Conservation (phyloP, 2,329 filamentous ascomycete species). For the Hypoxylon sp. region DNA sequence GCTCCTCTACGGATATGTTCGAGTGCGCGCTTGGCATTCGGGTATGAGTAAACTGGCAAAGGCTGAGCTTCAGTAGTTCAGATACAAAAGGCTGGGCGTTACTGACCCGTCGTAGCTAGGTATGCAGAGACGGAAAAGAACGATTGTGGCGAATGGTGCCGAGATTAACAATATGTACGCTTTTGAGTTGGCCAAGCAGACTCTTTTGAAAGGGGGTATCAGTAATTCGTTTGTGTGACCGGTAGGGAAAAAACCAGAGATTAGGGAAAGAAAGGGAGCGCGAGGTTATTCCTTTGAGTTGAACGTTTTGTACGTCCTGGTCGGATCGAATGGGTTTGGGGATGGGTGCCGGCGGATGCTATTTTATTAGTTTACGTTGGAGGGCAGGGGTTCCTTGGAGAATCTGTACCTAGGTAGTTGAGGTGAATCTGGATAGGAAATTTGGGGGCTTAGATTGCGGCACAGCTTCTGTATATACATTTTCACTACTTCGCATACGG, state of each 20-base stretch:
- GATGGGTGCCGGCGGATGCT: slow-evolving; percentile 20
- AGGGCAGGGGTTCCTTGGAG: slow-evolving; percentile 23
- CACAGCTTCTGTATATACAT: slow-evolving; percentile 42
- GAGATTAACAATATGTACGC: slow-evolving; percentile 35
- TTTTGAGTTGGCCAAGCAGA: slow-evolving; percentile 35
- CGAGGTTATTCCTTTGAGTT: slow-evolving; percentile 23
- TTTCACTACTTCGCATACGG: slow-evolving; percentile 27
- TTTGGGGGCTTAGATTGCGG: slow-evolving; percentile 45
- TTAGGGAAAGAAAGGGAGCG: slow-evolving; percentile 17
- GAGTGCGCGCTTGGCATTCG: slow-evolving; percentile 10
- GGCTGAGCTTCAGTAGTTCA: slow-evolving; percentile 24
- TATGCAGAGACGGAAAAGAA: slow-evolving; percentile 7
- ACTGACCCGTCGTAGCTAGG: slow-evolving; percentile 10
- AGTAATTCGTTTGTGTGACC: slow-evolving; percentile 25
- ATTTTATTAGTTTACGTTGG: slow-evolving; percentile 29
- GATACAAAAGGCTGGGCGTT: slow-evolving; percentile 19
- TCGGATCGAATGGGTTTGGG: slow-evolving; percentile 21
- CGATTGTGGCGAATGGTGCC: slow-evolving; percentile 29
- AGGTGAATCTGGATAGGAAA: slow-evolving; percentile 37
- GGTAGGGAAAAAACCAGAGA: slow-evolving; percentile 10
- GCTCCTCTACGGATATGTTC: slow-evolving; percentile 1
- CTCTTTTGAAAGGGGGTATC: slow-evolving; percentile 34
- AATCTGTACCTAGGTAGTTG: slow-evolving; percentile 1
- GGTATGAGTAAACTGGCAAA: slow-evolving; percentile 15
- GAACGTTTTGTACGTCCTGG: slow-evolving; percentile 17